Base-by-base conservation (phyloP, 2,329 filamentous ascomycete genomes). In the Fusarium pininemorale region DNA sequence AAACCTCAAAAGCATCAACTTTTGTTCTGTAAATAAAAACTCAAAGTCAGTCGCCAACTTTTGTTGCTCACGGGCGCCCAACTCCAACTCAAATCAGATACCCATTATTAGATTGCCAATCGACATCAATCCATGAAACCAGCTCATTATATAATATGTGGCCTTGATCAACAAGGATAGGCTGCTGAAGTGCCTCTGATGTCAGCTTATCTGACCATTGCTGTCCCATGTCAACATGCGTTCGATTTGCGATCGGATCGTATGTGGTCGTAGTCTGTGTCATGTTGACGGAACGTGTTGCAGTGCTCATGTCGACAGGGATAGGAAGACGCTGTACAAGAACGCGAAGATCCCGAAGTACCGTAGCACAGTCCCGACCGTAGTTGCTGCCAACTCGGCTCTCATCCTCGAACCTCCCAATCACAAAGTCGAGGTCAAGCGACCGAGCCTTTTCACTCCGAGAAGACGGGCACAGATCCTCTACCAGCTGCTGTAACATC, bases 401-500 rank as follows among this genome's bases (percentile, higher is more conserved):
- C 66, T 86, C 85, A 39, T 78, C 76, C 24, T 84, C 80, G 60
- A 87, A 85, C n/a, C 82, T 79, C 16, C 81, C 77, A 54, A 84
- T 82, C 48, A 83, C 85, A 66, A 84, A 86, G 4, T 78, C 74
- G 26, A 87, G 80, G 45, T 83, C 82, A 51, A 77, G 50, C 69
- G 64, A 71, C 13, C 74, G 71, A 20, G 72, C 68, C 20, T 72
- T 74, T 28, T 72, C 66, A 13, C 78, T 76, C 39, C 81, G 41
- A 67, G 77, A 57, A 73, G 78, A 53, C 28, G 68, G 66, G 38
- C 74, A 66, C 41, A 81, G 79, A 28, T 80, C 77, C 45, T 81
- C 81, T 6, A 86, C 79, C 30, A 87, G 80, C 66, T 84, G 82
- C 66, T 85, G 82, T 60, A 88, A 80, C 61, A 87, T 82, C 38